Percentiles rank a stretch among this genome's conserved stretches.
phyloP scores from a whole-genome alignment of 192 early-diverging fungal genomes.

The Gonapodya prolifera region DNA sequence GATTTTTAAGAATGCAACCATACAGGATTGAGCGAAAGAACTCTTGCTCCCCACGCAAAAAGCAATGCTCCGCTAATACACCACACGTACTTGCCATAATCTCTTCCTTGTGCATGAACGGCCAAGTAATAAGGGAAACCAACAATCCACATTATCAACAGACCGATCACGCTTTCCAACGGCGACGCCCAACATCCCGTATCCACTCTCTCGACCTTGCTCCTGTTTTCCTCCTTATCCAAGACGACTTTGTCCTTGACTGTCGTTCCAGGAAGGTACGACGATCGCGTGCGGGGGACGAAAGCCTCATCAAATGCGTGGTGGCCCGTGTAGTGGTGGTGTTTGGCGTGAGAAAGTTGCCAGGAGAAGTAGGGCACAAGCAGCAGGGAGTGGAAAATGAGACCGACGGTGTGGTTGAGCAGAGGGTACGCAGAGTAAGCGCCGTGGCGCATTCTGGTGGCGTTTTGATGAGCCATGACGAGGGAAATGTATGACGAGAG shows the following conservation, averaged over 20 bases:
- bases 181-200: slow-evolving; percentile 63
- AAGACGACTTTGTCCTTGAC: slow-evolving; percentile 28
- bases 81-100: slow-evolving; percentile 32
- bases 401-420: slow-evolving; percentile 79
- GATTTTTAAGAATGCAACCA: too few species aligned
- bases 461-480: too few species aligned
- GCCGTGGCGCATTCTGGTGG: slow-evolving; percentile 88
- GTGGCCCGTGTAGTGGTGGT: slow-evolving; percentile 85
- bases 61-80: too few species aligned
- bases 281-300: slow-evolving; percentile 64
- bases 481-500: too few species aligned
- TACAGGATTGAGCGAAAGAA: too few species aligned
- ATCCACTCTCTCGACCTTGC: too few species aligned
- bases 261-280: slow-evolving; percentile 23
- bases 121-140: slow-evolving; percentile 86
- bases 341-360: slow-evolving; percentile 78
- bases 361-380: slow-evolving; percentile 93
- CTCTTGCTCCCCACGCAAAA: too few species aligned
- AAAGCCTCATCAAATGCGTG: slow-evolving; percentile 90
- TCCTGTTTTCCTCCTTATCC: slow-evolving; percentile 11
- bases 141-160: slow-evolving; percentile 55
- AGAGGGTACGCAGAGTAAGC: slow-evolving; percentile 71
- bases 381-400: slow-evolving; percentile 73
- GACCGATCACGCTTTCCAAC: slow-evolving; percentile 41
- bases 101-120: background rate